Conservation (phyloP, 2,329 filamentous ascomycete species). For the Westerdykella ornata region DNA sequence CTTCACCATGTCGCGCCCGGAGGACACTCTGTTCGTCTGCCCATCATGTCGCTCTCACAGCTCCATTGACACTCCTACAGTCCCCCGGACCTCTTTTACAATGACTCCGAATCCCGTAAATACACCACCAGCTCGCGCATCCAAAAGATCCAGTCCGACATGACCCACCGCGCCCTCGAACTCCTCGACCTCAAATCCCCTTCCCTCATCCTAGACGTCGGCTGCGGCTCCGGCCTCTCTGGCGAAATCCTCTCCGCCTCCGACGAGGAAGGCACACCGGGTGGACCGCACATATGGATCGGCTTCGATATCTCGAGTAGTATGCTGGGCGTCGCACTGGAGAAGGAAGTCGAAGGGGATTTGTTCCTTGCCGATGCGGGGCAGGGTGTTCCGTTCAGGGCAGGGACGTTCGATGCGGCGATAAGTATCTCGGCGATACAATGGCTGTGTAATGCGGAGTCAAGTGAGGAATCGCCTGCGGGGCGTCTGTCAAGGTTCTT, state of each 20-base stretch:
- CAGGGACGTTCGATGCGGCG: conserved; percentile 88
- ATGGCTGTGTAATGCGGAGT: conserved; percentile 96
- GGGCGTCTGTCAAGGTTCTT: conserved; percentile 81
- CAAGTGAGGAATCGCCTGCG: conserved; percentile 71
- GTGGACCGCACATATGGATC: conserved; percentile 89
- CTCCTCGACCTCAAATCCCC: conserved; percentile 74
- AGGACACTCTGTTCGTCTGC: conserved; percentile 73
- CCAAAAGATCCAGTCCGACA: conserved; percentile 86
- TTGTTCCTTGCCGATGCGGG: conserved; percentile 92
- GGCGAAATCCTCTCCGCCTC: conserved; percentile 85
- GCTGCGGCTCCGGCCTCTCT: conserved; percentile 88
- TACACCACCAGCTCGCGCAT: conserved; percentile 97
- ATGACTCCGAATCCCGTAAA: conserved; percentile 87
- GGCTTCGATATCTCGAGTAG: conserved; percentile 91
- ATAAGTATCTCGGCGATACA: conserved; percentile 95
- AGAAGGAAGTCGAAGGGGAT: conserved; percentile 87
- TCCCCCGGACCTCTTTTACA: conserved; percentile 94
- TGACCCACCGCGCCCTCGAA: conserved; percentile 89
- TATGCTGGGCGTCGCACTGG: conserved; percentile 95
- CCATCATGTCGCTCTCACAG: conserved; percentile 7
- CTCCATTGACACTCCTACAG: conserved; percentile 42
- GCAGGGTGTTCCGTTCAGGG: conserved; percentile 87
- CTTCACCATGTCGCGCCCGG: conserved; percentile 83
- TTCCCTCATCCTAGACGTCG: conserved; percentile 90
- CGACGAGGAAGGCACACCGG: conserved; percentile 53